Conservation (phyloP, 345 rosid genomes). For the Mangifera indica region DNA sequence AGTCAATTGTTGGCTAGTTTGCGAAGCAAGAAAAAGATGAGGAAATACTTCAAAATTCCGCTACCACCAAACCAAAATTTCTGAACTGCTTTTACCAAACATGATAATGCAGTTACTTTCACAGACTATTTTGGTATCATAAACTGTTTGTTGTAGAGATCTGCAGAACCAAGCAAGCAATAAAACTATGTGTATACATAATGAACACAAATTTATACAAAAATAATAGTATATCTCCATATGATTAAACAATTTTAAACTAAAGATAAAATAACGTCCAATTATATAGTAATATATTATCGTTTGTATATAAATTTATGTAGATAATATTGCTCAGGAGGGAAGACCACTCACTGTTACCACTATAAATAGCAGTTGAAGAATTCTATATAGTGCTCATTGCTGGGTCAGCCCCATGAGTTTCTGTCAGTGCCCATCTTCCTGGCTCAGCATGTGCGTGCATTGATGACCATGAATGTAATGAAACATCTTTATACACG, state of each 20-base stretch:
- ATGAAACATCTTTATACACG: too few species aligned
- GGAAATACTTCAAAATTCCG: slow-evolving; percentile 10
- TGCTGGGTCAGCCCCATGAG: not conserved
- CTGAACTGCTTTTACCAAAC: slow-evolving; percentile 11
- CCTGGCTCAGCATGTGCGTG: not conserved
- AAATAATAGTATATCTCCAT: too few species aligned
- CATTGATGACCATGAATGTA: not conserved
- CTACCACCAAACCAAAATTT: not conserved
- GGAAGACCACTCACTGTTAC: too few species aligned
- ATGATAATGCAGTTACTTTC: not conserved
- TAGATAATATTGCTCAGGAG: too few species aligned
- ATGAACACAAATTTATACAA: too few species aligned
- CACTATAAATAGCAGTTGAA: not conserved
- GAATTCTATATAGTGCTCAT: not conserved
- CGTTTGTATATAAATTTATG: too few species aligned
- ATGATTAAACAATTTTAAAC: too few species aligned
- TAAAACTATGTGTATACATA: too few species aligned
- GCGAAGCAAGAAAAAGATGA: not conserved
- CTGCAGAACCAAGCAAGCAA: not conserved
- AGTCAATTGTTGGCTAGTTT: not conserved
- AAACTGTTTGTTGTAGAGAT: not conserved
- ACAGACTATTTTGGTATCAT: not conserved
- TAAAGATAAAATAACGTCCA: too few species aligned
- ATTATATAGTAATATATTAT: too few species aligned
- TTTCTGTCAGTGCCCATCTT: not conserved